Evolutionary conservation across 345 rosid species (phyloP).

Genomic region (Populus davidiana): DNA sequence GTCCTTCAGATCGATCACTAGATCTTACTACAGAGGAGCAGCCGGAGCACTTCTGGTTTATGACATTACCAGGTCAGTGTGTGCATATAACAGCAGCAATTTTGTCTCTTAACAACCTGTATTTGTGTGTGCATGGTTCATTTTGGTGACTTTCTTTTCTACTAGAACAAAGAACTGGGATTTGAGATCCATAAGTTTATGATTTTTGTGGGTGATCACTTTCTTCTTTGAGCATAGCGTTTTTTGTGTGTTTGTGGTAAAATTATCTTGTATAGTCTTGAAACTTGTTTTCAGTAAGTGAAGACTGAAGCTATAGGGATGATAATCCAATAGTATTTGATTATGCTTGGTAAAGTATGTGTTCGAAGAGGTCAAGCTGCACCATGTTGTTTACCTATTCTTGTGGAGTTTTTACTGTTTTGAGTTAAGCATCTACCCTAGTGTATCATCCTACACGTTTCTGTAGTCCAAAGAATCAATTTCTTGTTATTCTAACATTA

Average conservation of each 20-base stretch:
- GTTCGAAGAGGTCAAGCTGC: neutral
- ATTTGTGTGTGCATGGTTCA: no score
- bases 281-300: no score
- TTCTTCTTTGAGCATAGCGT: no score
- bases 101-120: neutral
- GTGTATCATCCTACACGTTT: neutral
- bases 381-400: neutral
- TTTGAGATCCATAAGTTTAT: no score
- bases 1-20: conserved; percentile 18
- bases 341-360: neutral
- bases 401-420: neutral
- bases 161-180: no score
- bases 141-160: no score
- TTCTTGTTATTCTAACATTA: neutral
- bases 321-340: neutral
- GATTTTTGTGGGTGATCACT: no score
- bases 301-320: no score
- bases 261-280: no score
- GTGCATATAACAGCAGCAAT: neutral
- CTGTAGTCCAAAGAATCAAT: neutral
- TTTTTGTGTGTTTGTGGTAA: no score
- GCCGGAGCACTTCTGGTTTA: conserved; percentile 28
- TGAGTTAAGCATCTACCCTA: no score
- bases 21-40: conserved; percentile 21
- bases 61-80: conserved; percentile 22